These are phyloP conservation scores for Metschnikowia santaceciliae DNA, from an alignment of 805 yeast genomes.

Conservation along the genomic window DNA sequence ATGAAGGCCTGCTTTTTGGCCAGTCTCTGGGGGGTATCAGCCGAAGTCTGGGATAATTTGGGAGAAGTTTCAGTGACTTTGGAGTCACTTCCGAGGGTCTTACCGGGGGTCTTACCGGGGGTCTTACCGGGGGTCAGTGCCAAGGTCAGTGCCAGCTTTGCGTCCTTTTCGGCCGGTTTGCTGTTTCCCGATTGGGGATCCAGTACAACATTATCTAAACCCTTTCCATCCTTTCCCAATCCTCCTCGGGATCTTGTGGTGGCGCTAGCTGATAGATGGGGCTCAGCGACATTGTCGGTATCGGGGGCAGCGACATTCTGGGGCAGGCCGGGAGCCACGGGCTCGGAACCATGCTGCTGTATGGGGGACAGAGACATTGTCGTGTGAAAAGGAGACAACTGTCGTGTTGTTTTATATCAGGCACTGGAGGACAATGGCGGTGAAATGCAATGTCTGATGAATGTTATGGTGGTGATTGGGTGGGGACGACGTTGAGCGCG, in stretches of 20 bases:
- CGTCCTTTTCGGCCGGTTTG: neutral
- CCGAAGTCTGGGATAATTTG: neutral
- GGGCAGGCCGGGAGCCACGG: neutral
- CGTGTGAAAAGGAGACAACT: neutral
- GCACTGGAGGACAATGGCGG: neutral
- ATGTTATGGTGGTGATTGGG: constrained; percentile 4
- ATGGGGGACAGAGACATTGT: constrained; percentile 1
- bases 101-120: too few relatives aligned
- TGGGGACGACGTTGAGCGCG: constrained; percentile 5
- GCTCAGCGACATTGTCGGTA: neutral
- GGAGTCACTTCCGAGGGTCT: too few relatives aligned
- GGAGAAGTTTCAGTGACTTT: too few relatives aligned
- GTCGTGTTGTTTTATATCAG: neutral
- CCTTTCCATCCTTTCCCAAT: too few relatives aligned
- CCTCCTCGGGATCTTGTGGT: too few relatives aligned
- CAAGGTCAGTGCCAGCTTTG: neutral
- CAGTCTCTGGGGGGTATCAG: constrained; percentile 4
- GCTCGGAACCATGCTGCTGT: neutral
- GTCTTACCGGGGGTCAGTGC: too few relatives aligned
- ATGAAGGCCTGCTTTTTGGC: constrained; percentile 79
- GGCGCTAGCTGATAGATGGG: neutral
- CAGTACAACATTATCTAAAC: too few relatives aligned
- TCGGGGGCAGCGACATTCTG: neutral
- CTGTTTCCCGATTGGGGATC: too few relatives aligned
- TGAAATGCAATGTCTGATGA: neutral